Base-by-base conservation (phyloP, 805 yeast species). In the Teunomyces kruisii region DNA sequence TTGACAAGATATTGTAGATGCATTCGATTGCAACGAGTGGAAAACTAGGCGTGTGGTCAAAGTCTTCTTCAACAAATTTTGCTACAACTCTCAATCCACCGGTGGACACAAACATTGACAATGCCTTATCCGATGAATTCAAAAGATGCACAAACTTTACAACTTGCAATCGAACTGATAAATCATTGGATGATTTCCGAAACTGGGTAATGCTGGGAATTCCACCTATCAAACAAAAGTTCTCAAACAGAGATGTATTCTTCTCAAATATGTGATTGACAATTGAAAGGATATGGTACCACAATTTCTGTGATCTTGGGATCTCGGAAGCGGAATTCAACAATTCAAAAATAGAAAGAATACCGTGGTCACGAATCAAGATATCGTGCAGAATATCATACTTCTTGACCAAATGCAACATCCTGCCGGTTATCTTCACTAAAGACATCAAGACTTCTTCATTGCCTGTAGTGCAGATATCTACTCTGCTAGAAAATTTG, bases 21-120 rank as follows among this genome's bases (percentile, higher is more conserved):
- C 68, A 58, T 15, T 71, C 67, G 16, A 74, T 62, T 3, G 74
- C 56, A 13, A 65, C 67, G 8, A 65, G 42, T 1, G 76, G 68
- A 44, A 73, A 64, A 13, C 59, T 64, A 0, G 74, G 76, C 3
- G 64, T 55, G 1, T 59, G 33, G 33, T 67, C 74, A 42, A 68
- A 67, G 47, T 75, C 79, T 43, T 72, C 79, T 44, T 75, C 79
- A 3, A 76, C 64, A 48, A 76, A 72, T 31, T 72, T 70, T 1
- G 75, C 55, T 26, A 76, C 57, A 3, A 75, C 68, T 26, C 69
- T 58, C 15, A 78, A 57, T 0, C 79, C 78, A 3, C 81, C 81
- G 42, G 72, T 61, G 3, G 77, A 69, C 4, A 75, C 64, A 47
- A 75, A 72, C 65, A 67, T 62, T 3, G 68, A 57, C 9, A 74